A percentile compares a stretch with the other conserved stretches of the same genome.
Evolutionary conservation across 2,329 filamentous ascomycete species (phyloP).

Genomic region (Stemphylium vesicarium): DNA sequence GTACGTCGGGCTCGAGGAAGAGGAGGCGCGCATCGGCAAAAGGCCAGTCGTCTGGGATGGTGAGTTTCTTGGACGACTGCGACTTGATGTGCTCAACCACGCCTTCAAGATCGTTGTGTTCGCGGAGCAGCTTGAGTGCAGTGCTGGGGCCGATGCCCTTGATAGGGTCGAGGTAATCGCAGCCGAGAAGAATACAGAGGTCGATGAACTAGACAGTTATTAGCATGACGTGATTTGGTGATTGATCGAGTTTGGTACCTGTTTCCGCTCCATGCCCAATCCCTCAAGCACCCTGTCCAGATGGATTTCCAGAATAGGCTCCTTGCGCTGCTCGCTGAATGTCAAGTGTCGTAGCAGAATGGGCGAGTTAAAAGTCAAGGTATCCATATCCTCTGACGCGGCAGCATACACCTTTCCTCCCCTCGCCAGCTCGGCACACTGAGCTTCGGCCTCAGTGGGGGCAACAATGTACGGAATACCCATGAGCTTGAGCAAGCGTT

Average conservation of each 20-base stretch:
- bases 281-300: constrained; percentile 86
- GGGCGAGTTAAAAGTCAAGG: constrained; percentile 90
- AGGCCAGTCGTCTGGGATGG: constrained; percentile 94
- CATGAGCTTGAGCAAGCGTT: constrained; percentile 90
- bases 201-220: constrained; percentile 78
- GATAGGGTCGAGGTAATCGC: constrained; percentile 96
- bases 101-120: constrained; percentile 85
- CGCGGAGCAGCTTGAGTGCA: constrained; percentile 90
- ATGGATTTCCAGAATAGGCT: constrained; percentile 95
- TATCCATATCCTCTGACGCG: constrained; percentile 99
- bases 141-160: constrained; percentile 93
- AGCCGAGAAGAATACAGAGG: constrained; percentile 95
- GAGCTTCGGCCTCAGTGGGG: constrained; percentile 95
- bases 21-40: constrained; percentile 89
- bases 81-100: constrained; percentile 82
- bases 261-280: constrained; percentile 82
- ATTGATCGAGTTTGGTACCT: constrained; percentile 61
- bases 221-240: constrained; percentile 9
- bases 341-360: constrained; percentile 92
- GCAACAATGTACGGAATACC: constrained; percentile 94
- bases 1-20: constrained; percentile 91
- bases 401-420: constrained; percentile 97
- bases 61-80: constrained; percentile 72
- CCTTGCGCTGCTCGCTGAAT: constrained; percentile 96
- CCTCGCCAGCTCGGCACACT: constrained; percentile 87